Evolutionary conservation across 2,329 filamentous ascomycete genomes (phyloP).

Genomic region (Aspergillus brasiliensis): DNA sequence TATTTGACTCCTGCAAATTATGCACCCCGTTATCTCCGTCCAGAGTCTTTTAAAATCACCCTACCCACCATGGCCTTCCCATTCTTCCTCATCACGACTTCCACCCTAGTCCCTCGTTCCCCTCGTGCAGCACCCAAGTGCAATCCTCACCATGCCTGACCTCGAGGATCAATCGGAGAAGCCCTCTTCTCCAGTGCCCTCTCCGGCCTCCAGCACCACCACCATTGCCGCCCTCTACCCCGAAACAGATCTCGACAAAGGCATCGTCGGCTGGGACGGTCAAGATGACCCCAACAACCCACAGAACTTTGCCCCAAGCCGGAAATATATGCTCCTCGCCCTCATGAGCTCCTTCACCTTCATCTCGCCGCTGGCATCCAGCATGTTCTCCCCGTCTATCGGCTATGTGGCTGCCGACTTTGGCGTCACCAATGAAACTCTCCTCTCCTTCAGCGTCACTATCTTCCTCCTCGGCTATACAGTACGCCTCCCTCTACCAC

Average conservation of each 20-base stretch:
- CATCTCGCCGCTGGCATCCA: slow-evolving; percentile 36
- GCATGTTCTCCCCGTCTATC: slow-evolving; percentile 35
- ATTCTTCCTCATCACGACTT: background rate
- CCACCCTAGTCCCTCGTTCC: background rate
- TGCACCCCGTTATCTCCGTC: too few species aligned
- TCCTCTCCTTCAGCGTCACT: slow-evolving; percentile 34
- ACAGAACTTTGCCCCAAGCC: slow-evolving; percentile 50
- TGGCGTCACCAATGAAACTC: slow-evolving; percentile 22
- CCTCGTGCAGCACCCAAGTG: background rate
- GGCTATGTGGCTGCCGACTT: slow-evolving; percentile 27
- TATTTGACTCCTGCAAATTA: too few species aligned
- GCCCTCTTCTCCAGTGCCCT: background rate
- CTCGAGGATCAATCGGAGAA: background rate
- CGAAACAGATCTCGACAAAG: slow-evolving; percentile 53
- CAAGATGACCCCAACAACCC: slow-evolving; percentile 62
- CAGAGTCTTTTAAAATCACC: too few species aligned
- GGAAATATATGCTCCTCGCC: slow-evolving; percentile 31
- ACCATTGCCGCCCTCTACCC: slow-evolving; percentile 36
- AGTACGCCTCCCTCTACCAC: slow-evolving; percentile 17
- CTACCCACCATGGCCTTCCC: too few species aligned
- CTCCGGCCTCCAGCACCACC: background rate
- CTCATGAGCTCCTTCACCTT: slow-evolving; percentile 34
- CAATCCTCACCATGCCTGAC: background rate
- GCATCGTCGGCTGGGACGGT: slow-evolving; percentile 63
- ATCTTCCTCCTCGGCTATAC: slow-evolving; percentile 35